These are phyloP conservation scores for Clarireedia homoeocarpa DNA, from an alignment of 2,329 filamentous ascomycete genomes.

Conservation along the genomic window DNA sequence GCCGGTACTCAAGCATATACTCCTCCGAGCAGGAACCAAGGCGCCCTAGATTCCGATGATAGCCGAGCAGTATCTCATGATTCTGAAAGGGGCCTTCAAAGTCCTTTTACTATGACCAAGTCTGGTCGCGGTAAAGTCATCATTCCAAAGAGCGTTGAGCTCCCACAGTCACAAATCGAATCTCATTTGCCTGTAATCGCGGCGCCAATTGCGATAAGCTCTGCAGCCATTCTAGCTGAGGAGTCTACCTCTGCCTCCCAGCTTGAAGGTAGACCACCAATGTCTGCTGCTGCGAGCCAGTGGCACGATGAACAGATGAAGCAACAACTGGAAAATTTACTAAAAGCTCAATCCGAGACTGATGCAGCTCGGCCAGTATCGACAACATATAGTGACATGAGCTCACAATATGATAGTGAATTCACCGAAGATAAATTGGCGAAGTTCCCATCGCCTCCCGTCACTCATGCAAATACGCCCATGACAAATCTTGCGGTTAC, in stretches of 20 bases:
- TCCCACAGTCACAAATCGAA: not conserved
- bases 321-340: constrained; percentile 12
- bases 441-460: constrained; percentile 47
- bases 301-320: constrained; percentile 27
- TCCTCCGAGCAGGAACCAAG: not conserved
- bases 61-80: not conserved
- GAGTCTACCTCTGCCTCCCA: constrained; percentile 17
- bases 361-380: constrained; percentile 37
- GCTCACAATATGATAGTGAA: constrained; percentile 42
- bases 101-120: not conserved
- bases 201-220: constrained; percentile 12
- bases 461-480: constrained; percentile 29
- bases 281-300: constrained; percentile 26
- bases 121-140: not conserved
- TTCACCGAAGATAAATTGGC: constrained; percentile 43
- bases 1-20: not conserved
- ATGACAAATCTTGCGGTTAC: constrained; percentile 14
- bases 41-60: not conserved
- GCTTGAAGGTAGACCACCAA: constrained; percentile 14
- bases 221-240: constrained; percentile 12
- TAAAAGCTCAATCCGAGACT: constrained; percentile 15
- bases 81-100: not conserved
- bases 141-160: not conserved
- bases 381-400: constrained; percentile 44
- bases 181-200: constrained; percentile 5